Conservation (phyloP, 169 alveolate species). For the Perkinsus olseni region DNA sequence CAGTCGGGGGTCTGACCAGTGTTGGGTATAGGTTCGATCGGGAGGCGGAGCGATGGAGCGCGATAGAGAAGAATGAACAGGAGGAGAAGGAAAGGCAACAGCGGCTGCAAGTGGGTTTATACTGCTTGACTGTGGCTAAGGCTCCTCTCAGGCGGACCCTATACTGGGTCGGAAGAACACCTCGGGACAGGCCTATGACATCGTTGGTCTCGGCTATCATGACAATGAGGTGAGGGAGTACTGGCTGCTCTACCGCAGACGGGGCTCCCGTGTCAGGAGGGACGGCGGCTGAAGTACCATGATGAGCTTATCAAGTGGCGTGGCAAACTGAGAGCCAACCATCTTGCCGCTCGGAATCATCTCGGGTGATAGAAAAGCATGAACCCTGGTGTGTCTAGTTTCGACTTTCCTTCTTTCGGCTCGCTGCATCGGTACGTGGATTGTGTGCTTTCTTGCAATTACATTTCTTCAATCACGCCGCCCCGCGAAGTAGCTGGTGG, state of each 20-base stretch:
- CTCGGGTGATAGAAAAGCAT: background rate
- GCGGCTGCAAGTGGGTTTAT: background rate
- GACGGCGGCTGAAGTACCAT: background rate
- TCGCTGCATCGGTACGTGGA: too few species aligned
- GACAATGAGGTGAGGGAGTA: background rate
- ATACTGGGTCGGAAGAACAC: background rate
- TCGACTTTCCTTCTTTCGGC: too few species aligned
- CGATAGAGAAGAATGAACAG: background rate
- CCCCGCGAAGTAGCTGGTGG: too few species aligned
- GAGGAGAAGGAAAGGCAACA: background rate
- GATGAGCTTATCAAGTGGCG: background rate
- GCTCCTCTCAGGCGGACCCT: background rate
- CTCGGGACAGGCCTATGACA: background rate
- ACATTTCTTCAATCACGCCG: too few species aligned
- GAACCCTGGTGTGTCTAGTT: background rate
- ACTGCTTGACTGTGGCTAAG: background rate
- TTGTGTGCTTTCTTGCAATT: too few species aligned
- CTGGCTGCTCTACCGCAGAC: background rate
- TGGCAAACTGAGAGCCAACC: background rate
- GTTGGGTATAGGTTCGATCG: background rate
- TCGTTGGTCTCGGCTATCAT: background rate
- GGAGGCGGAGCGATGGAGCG: background rate
- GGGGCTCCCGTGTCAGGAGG: background rate
- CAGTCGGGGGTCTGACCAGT: too few species aligned
- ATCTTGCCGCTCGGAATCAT: background rate